Evolutionary conservation across 345 rosid genomes (phyloP).

Genomic region (Citrus reticulata): DNA sequence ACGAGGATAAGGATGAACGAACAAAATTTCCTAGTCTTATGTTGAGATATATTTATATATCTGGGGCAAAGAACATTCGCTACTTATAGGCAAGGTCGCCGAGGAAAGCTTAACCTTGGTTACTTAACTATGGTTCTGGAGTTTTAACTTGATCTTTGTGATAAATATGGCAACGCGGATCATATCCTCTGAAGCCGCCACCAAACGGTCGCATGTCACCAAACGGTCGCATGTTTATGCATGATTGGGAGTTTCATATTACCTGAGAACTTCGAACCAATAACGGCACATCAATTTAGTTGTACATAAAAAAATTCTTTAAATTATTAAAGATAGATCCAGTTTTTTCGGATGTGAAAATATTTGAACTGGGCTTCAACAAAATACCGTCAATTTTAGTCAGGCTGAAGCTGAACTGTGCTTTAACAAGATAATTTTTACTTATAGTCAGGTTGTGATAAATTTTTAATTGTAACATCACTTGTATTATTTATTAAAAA

Average conservation of each 20-base stretch:
- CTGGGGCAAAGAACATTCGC: neutral
- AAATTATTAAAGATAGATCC: too few species aligned
- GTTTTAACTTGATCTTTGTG: neutral
- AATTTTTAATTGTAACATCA: too few species aligned
- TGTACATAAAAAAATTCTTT: too few species aligned
- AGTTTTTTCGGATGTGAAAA: too few species aligned
- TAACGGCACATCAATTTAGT: too few species aligned
- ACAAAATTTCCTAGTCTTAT: neutral
- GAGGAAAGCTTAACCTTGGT: slow-evolving; percentile 1
- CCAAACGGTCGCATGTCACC: neutral
- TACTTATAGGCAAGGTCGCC: neutral
- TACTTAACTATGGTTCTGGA: slow-evolving; percentile 7
- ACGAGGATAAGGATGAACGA: slow-evolving; percentile 5
- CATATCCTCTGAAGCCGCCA: neutral
- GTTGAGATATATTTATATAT: neutral
- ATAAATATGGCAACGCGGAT: neutral
- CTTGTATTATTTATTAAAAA: too few species aligned
- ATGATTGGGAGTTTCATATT: neutral
- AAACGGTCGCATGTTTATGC: neutral
- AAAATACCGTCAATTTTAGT: too few species aligned
- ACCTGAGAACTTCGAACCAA: too few species aligned
- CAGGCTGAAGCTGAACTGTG: too few species aligned
- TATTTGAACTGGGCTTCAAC: too few species aligned
- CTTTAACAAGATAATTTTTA: too few species aligned
- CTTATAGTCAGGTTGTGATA: too few species aligned